Base-by-base conservation (phyloP, 352 stramenopile species). In the Blastocystis sp. region DNA sequence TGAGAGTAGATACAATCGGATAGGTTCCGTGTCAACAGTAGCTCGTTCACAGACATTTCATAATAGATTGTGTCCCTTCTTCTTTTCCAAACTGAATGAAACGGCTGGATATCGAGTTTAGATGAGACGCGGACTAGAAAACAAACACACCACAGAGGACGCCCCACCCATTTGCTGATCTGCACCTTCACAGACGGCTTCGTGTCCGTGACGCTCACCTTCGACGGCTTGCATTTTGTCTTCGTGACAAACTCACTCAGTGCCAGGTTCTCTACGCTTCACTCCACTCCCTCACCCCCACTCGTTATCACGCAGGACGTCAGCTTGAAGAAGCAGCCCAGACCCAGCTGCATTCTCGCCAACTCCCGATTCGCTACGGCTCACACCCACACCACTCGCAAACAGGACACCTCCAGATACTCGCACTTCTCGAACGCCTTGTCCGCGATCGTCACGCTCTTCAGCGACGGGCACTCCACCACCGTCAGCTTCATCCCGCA, bases 291-390 rank as follows among this genome's bases (percentile, higher is more conserved):
- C 34, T 28, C 28, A 48, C 43, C 7, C 34, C 21, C 24, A 74
- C 64, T 74, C 40, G 3, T 48, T 24, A 74, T 74, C 2, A 38
- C 21, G 21, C 28, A 52, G 6, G 28, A 43, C 40, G 34, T 74
- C 28, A 81, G 45, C 7, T 10, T 68, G 28, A 45, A 3, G 59
- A 81, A 81, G 52, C 71, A 81, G n/a, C 71, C 45, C 11, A 52
- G 10, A 45, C 71, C 52, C 21, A 81, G 17, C n/a, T 19, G 17
- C 19, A 81, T 38, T n/a, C 6, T 48, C 9, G 11, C 19, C 4
- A 81, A 21, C 14, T 17, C 17, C 9, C 9, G 11, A 40, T 81
- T 81, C 3, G 10, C 71, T 81, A 63, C 28, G 17, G 3, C 34
- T 74, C 17, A 81, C 24, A 17, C 38, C n/a, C 63, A 17, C 34